These are phyloP conservation scores for Aspergillus tubingensis DNA, from an alignment of 2,329 filamentous ascomycete genomes.

Conservation along the genomic window DNA sequence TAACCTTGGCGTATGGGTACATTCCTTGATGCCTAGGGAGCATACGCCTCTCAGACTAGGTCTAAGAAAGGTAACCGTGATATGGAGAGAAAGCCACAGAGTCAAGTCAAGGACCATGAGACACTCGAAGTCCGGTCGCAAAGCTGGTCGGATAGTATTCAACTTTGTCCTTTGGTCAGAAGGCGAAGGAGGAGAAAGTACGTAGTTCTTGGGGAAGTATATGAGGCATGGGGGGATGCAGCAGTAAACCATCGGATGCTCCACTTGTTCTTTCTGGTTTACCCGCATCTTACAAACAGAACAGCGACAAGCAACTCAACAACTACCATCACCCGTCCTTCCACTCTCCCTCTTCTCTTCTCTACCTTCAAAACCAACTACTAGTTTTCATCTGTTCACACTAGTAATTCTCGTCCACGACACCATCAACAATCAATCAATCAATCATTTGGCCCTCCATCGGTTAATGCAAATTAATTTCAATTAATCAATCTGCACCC, in stretches of 20 bases:
- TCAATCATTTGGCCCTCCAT: neutral
- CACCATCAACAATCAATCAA: neutral
- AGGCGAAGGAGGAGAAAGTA: neutral
- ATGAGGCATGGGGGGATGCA: neutral
- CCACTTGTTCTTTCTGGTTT: constrained; percentile 2
- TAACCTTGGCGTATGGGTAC: neutral
- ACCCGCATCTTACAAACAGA: neutral
- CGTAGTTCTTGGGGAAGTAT: neutral
- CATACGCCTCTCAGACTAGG: neutral
- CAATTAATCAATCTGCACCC: neutral
- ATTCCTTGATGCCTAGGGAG: neutral
- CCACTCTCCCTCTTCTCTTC: neutral
- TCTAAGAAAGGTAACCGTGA: neutral
- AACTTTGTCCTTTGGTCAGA: neutral
- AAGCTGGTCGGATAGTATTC: neutral
- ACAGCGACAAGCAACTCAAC: neutral
- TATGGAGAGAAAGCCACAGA: no score
- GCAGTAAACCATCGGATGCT: neutral
- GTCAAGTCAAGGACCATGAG: no score
- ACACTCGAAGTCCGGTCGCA: neutral
- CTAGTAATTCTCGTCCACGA: no score
- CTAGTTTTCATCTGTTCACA: neutral
- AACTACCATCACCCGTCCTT: neutral
- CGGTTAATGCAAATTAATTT: neutral
- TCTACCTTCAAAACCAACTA: neutral